Conservation (phyloP, 2,329 filamentous ascomycete genomes). For the Aspergillus fijiensis region DNA sequence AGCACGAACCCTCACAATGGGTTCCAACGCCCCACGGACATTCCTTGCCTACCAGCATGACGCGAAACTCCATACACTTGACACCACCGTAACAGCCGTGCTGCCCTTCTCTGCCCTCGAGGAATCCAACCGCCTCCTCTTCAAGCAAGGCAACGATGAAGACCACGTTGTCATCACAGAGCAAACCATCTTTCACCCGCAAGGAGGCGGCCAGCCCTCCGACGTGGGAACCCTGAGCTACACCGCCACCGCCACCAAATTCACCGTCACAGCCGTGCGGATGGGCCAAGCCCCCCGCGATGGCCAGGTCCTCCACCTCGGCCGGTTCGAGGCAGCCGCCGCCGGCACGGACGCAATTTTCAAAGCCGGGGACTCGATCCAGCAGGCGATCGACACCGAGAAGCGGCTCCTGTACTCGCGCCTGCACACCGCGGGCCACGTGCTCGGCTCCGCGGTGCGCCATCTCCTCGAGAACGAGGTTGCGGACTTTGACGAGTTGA, state of each 20-base stretch:
- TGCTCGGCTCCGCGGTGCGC: constrained; percentile 67
- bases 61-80: constrained; percentile 43
- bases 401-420: constrained; percentile 65
- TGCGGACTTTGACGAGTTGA: constrained; percentile 61
- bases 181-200: constrained; percentile 71
- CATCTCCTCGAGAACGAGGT: constrained; percentile 55
- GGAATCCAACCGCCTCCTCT: constrained; percentile 54
- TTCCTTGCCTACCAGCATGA: constrained; percentile 39
- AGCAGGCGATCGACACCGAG: constrained; percentile 60
- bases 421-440: constrained; percentile 71
- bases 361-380: constrained; percentile 45
- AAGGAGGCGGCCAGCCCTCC: constrained; percentile 72
- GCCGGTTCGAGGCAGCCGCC: constrained; percentile 49
- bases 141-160: constrained; percentile 55
- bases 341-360: constrained; percentile 34
- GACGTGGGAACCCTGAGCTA: constrained; percentile 61
- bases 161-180: constrained; percentile 61
- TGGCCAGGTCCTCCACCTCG: constrained; percentile 65
- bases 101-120: constrained; percentile 53
- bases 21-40: constrained; percentile 12
- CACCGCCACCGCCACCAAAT: constrained; percentile 30
- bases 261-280: constrained; percentile 59
- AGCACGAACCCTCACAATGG: not conserved
- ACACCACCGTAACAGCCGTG: constrained; percentile 49
- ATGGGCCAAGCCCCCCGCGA: constrained; percentile 49